Conservation (phyloP, 139 green algal genomes). For the Auxenochlorella pyrenoidosa region DNA sequence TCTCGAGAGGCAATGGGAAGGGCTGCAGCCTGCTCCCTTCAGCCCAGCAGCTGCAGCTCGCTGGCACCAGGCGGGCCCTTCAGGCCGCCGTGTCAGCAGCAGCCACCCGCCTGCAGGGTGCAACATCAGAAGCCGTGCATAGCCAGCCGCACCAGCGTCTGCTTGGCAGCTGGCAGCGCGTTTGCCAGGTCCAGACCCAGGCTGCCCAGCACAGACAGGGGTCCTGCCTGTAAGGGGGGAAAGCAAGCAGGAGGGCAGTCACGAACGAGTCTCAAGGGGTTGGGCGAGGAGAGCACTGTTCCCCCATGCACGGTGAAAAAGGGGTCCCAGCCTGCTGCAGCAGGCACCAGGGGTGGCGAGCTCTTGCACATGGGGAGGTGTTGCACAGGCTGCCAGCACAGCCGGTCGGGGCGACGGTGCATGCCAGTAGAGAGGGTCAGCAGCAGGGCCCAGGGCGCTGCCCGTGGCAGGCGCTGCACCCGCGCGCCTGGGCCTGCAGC, state of each 20-base stretch:
- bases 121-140: conserved; percentile 4
- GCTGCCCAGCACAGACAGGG: background rate
- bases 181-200: background rate
- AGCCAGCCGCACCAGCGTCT: conserved; percentile 1
- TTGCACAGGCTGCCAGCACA: too few species aligned
- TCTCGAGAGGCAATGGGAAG: background rate
- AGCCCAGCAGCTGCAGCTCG: too few species aligned
- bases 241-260: background rate
- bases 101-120: background rate
- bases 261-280: background rate
- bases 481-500: conserved; percentile 59
- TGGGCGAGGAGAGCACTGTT: too few species aligned
- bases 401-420: too few species aligned
- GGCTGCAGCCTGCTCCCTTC: background rate
- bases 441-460: background rate
- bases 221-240: background rate
- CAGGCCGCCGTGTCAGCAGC: too few species aligned
- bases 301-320: too few species aligned
- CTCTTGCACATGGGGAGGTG: too few species aligned
- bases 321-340: too few species aligned
- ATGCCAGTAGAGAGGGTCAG: background rate
- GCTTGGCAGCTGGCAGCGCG: background rate
- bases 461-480: too few species aligned
- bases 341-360: too few species aligned
- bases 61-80: too few species aligned